These are phyloP conservation scores for Penicillium sp. DNA, from an alignment of 2,329 filamentous ascomycete genomes.

Conservation along the genomic window DNA sequence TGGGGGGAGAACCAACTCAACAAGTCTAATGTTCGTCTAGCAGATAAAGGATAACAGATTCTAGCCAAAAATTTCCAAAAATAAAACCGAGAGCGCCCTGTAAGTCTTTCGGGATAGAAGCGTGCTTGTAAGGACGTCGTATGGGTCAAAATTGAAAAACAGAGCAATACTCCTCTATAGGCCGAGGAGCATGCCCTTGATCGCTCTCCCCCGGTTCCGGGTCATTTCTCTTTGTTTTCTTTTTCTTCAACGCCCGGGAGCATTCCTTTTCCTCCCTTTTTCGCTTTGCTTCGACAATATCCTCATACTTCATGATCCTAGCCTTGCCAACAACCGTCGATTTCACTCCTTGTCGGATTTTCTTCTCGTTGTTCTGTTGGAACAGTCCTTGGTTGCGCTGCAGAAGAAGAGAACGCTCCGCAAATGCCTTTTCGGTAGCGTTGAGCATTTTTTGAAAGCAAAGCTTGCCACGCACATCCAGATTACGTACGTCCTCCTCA, in stretches of 20 bases:
- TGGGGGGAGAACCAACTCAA: no score
- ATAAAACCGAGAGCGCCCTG: background rate
- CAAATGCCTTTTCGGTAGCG: slow-evolving; percentile 7
- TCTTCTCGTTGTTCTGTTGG: slow-evolving; percentile 7
- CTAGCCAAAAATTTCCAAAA: background rate
- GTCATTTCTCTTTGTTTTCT: background rate
- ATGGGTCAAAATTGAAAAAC: background rate
- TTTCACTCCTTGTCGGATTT: slow-evolving; percentile 54
- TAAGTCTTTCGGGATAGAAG: background rate
- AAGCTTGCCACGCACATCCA: slow-evolving; percentile 1
- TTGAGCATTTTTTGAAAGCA: slow-evolving; percentile 1
- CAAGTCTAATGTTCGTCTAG: no score
- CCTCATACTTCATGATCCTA: background rate
- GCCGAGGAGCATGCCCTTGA: background rate
- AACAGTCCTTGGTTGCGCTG: slow-evolving; percentile 3
- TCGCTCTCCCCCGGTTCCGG: background rate
- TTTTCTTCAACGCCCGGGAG: background rate
- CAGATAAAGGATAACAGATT: background rate
- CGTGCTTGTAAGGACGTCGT: no score
- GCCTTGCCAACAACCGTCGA: background rate
- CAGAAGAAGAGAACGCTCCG: slow-evolving; percentile 2
- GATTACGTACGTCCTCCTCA: slow-evolving; percentile 1
- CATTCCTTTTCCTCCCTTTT: background rate
- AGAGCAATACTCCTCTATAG: background rate
- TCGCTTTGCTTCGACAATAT: background rate